Evolutionary conservation across 2,329 filamentous ascomycete genomes (phyloP), one percentile per base, ranked within the genome.

Genomic region (Cordyceps militaris): DNA sequence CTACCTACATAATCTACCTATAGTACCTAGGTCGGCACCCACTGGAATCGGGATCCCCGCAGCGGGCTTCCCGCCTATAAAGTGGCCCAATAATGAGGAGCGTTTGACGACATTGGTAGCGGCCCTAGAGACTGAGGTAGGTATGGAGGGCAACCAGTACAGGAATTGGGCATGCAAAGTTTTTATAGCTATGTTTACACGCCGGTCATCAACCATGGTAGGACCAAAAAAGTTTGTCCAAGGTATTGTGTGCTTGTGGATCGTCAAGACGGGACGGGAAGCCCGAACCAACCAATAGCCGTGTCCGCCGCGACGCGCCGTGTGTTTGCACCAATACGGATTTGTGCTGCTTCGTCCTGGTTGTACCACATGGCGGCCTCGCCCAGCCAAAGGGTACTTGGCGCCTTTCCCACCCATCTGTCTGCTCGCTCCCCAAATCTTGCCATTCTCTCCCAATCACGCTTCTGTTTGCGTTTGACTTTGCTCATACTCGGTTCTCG

Each of bases 41-140:
- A 43, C n/a, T 42, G 50, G 4, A 16, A 44, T 34, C 19, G 40
- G 40, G 40, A 38, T 16, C 52, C 51, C 52, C 52, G 47, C 52
- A 47, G 52, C 42, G 52, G 52, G 52, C 42, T 55, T 55, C 42
- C 42, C 52, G 52, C 16, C 10, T 42, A 16, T 21, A 32, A 43
- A 43, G 32, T 21, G 30, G 30, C 48, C 48, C 32, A 51, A 34
- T 28, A 16, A n/a, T 34, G 28, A 21, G 23, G 46, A 16, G 16
- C n/a, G 14, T 49, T 16, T 32, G 28, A 10, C 10, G 28, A 46
- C 9, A 16, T 48, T 11, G 13, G 23, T 46, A 28, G 5, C 10
- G 36, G n/a, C 14, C 14, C n/a, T 38, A 42, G 2, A 21, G n/a
- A 38, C 36, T 24, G 10, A 30, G 14, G 32, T 42, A 51, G 16